A percentile compares a stretch with the other conserved stretches of the same genome.
These are phyloP conservation scores for Beverwykella pulmonaria DNA, from an alignment of 495 filamentous ascomycete genomes.

Conservation along the genomic window DNA sequence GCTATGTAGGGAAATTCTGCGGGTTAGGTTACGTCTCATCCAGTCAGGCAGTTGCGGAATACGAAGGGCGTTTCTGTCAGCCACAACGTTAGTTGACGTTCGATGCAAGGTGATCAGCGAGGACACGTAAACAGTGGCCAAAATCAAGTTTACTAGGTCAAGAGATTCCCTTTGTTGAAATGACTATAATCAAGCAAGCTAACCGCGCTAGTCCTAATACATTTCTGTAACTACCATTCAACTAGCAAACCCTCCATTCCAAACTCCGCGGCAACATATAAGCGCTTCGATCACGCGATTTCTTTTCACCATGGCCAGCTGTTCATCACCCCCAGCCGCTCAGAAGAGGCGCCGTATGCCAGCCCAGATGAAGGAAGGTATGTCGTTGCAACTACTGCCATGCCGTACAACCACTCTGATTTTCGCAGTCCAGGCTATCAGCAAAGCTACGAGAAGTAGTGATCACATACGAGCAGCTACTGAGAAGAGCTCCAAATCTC, in stretches of 20 bases:
- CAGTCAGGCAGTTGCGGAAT: background rate
- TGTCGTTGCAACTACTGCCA: background rate
- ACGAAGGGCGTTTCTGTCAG: background rate
- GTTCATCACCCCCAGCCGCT: background rate
- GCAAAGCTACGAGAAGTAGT: conserved; percentile 7
- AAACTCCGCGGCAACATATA: too few species aligned
- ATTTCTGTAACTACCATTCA: too few species aligned
- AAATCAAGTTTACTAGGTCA: too few species aligned
- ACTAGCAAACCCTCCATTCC: too few species aligned
- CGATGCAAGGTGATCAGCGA: too few species aligned
- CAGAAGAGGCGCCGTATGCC: background rate
- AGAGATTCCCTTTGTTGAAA: too few species aligned
- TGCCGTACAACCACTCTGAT: background rate
- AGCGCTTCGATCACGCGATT: background rate
- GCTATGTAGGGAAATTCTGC: background rate
- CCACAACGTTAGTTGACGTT: background rate
- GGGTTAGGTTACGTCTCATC: too few species aligned
- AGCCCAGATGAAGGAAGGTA: conserved; percentile 1
- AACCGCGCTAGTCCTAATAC: too few species aligned
- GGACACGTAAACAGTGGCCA: too few species aligned
- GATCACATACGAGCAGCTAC: conserved; percentile 13
- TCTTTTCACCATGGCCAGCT: background rate
- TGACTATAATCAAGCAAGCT: too few species aligned
- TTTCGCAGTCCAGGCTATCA: conserved; percentile 10
- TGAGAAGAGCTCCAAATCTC: conserved; percentile 1